phyloP scores from a whole-genome alignment of 2,329 filamentous ascomycete genomes.

The Cladosporium colombiae region DNA sequence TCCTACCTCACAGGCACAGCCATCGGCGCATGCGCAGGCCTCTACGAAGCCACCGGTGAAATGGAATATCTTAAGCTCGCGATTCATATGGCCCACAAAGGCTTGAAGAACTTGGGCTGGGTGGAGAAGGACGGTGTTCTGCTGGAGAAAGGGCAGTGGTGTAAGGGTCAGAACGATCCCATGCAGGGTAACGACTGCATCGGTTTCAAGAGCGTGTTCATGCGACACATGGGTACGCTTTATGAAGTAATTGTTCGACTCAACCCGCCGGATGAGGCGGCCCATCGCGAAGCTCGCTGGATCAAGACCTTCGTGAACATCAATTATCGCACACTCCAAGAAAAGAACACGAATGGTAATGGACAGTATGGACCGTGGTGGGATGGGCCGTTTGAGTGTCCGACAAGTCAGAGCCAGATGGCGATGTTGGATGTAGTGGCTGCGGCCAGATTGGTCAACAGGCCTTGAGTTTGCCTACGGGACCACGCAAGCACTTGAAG shows the following conservation, averaged over 20 bases:
- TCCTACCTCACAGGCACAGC: constrained; percentile 33
- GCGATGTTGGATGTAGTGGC: constrained; percentile 36
- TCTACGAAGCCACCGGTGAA: constrained; percentile 27
- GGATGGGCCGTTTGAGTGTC: constrained; percentile 32
- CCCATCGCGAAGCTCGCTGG: constrained; percentile 21
- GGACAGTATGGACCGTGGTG: constrained; percentile 37
- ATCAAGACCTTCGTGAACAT: constrained; percentile 30
- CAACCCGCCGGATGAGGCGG: constrained; percentile 11
- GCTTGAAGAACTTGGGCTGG: constrained; percentile 30
- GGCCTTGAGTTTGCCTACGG: constrained; percentile 1
- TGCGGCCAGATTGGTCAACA: constrained; percentile 28
- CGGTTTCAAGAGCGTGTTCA: constrained; percentile 33
- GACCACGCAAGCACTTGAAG: background rate
- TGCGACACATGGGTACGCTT: constrained; percentile 31
- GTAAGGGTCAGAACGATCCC: constrained; percentile 29
- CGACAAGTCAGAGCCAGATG: constrained; percentile 34
- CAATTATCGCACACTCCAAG: constrained; percentile 28
- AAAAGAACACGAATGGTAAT: constrained; percentile 31
- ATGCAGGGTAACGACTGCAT: constrained; percentile 31
- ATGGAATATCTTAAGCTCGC: constrained; percentile 30
- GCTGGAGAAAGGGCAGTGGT: constrained; percentile 30
- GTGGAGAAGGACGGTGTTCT: constrained; percentile 32
- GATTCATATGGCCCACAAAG: constrained; percentile 29
- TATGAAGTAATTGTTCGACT: constrained; percentile 24
- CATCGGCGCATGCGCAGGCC: constrained; percentile 28